These are phyloP conservation scores for Auriscalpium microsporum DNA, from an alignment of 768 basidiomycete species.

Conservation along the genomic window DNA sequence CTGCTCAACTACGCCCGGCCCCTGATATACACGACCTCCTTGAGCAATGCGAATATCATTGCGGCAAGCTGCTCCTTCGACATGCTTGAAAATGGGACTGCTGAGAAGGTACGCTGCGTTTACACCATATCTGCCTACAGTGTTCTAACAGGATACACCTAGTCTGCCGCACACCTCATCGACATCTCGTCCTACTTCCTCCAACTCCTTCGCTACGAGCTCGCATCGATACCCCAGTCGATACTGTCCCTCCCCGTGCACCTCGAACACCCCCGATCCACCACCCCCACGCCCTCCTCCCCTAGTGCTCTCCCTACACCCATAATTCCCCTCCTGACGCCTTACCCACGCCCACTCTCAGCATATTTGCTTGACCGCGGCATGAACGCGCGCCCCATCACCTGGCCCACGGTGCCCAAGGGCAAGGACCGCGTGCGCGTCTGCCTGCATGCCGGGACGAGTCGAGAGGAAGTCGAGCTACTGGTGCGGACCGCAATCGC, in stretches of 20 bases:
- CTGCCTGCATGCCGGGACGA: conserved; percentile 81
- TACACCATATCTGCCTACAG: conserved; percentile 18
- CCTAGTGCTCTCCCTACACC: conserved; percentile 43
- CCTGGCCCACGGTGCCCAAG: conserved; percentile 84
- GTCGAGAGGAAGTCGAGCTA: conserved; percentile 47
- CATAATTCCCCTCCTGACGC: conserved; percentile 80
- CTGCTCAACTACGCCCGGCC: conserved; percentile 88
- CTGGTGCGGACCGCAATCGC: conserved; percentile 42
- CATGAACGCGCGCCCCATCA: conserved; percentile 68
- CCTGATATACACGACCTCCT: conserved; percentile 85
- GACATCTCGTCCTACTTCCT: conserved; percentile 35
- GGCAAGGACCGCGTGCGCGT: conserved; percentile 79
- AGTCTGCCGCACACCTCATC: conserved; percentile 32
- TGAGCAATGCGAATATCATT: conserved; percentile 68
- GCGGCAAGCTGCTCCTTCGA: conserved; percentile 76
- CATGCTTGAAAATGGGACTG: conserved; percentile 59
- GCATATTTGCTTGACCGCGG: conserved; percentile 44
- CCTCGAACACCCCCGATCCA: conserved; percentile 2
- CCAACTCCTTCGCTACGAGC: conserved; percentile 21
- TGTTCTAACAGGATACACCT: conserved; percentile 12
- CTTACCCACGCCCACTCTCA: conserved; percentile 68
- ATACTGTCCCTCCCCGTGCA: conserved; percentile 23
- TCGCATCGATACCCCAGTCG: conserved; percentile 26
- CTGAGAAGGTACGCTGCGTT: conserved; percentile 40
- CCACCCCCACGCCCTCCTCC: conserved; percentile 16